Base-by-base conservation (phyloP, 164 flowering plant genomes). In the Santalum album region DNA sequence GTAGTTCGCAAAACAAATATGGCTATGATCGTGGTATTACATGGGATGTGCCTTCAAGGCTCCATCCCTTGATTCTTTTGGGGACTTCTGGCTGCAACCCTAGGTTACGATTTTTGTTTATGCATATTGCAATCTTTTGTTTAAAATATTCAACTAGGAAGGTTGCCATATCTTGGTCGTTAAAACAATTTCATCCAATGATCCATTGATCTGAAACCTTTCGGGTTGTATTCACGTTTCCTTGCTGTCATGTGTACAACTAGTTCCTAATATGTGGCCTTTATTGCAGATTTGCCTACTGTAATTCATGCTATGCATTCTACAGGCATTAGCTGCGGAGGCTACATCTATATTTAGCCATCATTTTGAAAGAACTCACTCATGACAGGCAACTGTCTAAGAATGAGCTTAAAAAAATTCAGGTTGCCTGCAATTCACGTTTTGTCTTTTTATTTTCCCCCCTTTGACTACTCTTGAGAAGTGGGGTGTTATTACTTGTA, bases 401-500 rank as follows among this genome's bases (percentile, higher is more conserved):
- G 72, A 77, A 59, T 62, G 99, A 92, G 69, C 96, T 92, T 63
- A 86, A 85, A 61, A 88, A 83, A 70, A 92, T 96, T 59, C 99
- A 92, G 96, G 96, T 86, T 14, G 10, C 20, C 22, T 35, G 7
- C 25, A 26, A 42, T 14, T 26, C 57, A 20, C 20, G 6, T 34
- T 4, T n/a, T n/a, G n/a, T n/a, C n/a, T n/a, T n/a, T n/a, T n/a
- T n/a, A n/a, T n/a, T 17, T 19, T 45, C 0, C 21, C 23, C 49
- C 22, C 34, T 2, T 36, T 94, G 53, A 94, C 99, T 57, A 94
- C 99, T 39, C 99, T 97, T 23, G 97, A 94, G 72, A 94, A 94
- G 70, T 94, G 99, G 99, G 99, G 90, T 66, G 99, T 94, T 24
- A 94, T 94, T 62, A 92, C 99, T 62, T 92, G 99, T 55, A 94